Evolutionary conservation across 2,329 filamentous ascomycete genomes (phyloP), one percentile per base, ranked within the genome.

Genomic region (Fusarium verrucosum): DNA sequence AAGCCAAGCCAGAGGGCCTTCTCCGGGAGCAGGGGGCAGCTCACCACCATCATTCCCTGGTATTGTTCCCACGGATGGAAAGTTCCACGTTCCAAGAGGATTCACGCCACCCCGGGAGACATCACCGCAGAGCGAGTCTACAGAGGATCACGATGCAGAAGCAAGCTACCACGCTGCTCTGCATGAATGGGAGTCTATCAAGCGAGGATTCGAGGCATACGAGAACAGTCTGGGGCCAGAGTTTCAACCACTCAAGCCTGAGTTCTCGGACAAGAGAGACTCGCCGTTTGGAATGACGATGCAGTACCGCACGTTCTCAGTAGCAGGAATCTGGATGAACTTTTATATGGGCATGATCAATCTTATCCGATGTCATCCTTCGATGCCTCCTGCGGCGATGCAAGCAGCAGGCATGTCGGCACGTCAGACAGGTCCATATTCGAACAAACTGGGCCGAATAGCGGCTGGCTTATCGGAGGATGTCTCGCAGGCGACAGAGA

Each of bases 381-480:
- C 86, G 22, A 97, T 97, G 93, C 94, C 94, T 1, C 92, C 94
- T 0, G 89, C 94, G 10, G 91, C 93, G 32, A 93, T 96, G 87
- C 86, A 93, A 70, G 93, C 95, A 4, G 92, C 92, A 0, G 90
- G 89, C 9, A 83, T 96, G 64, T 88, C 91, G 10, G 92, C 92
- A 1, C 80, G 81, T 14, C 85, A 90, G 45, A 97, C 94, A 1
- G 86, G 83, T 4, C 79, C 79, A 0, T 91, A 87, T 75, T 91
- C 93, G 2, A 88, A 88, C 60, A 84, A 89, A 64, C 87, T 97
- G 57, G 94, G 92, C 9, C 87, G 90, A 20, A 94, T 98, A 53
- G 86, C 88, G 3, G 92, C 91, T 0, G 94, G 94, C 0, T 76
- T 91, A 40, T 82, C 84, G 13, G 85, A 87, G 42, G 83, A 86